These are phyloP conservation scores for Penicillium vulpinum DNA, from an alignment of 2,329 filamentous ascomycete genomes.

Conservation along the genomic window DNA sequence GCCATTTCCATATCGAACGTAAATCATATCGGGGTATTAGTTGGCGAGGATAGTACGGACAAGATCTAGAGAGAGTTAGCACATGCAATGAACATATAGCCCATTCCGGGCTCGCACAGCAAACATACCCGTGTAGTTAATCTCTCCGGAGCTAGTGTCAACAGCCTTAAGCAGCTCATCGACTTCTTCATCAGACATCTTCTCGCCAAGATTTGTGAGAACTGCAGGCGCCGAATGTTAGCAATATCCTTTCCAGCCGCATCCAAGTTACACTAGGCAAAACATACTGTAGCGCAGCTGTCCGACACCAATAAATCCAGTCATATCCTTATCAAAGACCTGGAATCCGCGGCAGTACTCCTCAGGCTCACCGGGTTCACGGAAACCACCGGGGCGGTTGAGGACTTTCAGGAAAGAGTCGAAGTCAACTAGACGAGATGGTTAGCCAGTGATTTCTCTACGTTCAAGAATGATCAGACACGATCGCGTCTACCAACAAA, in stretches of 20 bases:
- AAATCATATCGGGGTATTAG: conserved; percentile 48
- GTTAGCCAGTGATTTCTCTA: not conserved
- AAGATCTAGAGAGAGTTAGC: conserved; percentile 58
- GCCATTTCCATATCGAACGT: conserved; percentile 19
- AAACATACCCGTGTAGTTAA: conserved; percentile 87
- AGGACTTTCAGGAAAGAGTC: conserved; percentile 95
- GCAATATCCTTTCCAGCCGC: not conserved
- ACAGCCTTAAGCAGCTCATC: conserved; percentile 98
- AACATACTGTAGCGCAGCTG: conserved; percentile 81
- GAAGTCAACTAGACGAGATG: conserved; percentile 74
- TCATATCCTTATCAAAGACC: conserved; percentile 99
- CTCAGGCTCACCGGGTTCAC: conserved; percentile 94
- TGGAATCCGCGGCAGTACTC: conserved; percentile 99
- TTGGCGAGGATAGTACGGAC: conserved; percentile 86
- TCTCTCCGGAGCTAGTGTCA: conserved; percentile 91
- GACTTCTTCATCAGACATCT: conserved; percentile 98
- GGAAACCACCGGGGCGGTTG: conserved; percentile 96
- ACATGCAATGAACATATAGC: not conserved
- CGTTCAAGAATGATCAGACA: not conserved
- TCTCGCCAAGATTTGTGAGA: conserved; percentile 95
- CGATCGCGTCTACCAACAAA: not conserved
- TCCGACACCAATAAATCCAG: conserved; percentile 94
- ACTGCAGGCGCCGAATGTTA: conserved; percentile 50
- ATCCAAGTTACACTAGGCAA: not conserved
- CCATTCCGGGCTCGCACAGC: not conserved